phyloP scores from a whole-genome alignment of 805 yeast species.

The Metschnikowia anglica region DNA sequence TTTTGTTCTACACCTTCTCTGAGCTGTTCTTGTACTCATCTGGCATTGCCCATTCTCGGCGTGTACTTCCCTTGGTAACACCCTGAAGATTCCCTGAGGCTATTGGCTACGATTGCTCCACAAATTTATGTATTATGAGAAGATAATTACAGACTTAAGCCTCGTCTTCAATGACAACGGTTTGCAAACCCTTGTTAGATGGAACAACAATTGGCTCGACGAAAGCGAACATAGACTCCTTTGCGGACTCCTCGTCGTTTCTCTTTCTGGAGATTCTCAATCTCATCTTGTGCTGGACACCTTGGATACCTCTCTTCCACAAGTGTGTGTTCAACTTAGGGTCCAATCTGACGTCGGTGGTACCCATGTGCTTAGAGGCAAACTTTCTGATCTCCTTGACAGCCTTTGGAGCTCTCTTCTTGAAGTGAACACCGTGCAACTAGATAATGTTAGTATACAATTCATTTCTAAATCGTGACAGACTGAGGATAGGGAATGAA shows the following conservation, averaged over 20 bases:
- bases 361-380: conserved; percentile 98
- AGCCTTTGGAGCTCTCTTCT: conserved; percentile 99
- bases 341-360: conserved; percentile 97
- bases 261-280: conserved; percentile 99
- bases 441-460: conserved; percentile 47
- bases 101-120: neutral
- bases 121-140: conserved; percentile 22
- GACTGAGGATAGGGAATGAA: too few species aligned
- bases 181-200: conserved; percentile 94
- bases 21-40: too few species aligned
- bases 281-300: conserved; percentile 97
- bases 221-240: conserved; percentile 94
- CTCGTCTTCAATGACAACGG: conserved; percentile 88
- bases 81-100: neutral
- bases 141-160: conserved; percentile 33
- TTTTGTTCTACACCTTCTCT: too few species aligned
- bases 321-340: conserved; percentile 97
- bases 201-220: conserved; percentile 97
- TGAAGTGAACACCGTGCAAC: conserved; percentile 98
- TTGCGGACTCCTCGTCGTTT: conserved; percentile 99
- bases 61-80: neutral
- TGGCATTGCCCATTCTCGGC: too few species aligned
- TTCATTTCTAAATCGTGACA: neutral
- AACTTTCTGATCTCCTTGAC: conserved; percentile 99
- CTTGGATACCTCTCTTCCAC: conserved; percentile 99